Percentiles rank a stretch among this genome's conserved stretches.
phyloP scores from a whole-genome alignment of 2,329 filamentous ascomycete genomes.

The Clarireedia paspali region DNA sequence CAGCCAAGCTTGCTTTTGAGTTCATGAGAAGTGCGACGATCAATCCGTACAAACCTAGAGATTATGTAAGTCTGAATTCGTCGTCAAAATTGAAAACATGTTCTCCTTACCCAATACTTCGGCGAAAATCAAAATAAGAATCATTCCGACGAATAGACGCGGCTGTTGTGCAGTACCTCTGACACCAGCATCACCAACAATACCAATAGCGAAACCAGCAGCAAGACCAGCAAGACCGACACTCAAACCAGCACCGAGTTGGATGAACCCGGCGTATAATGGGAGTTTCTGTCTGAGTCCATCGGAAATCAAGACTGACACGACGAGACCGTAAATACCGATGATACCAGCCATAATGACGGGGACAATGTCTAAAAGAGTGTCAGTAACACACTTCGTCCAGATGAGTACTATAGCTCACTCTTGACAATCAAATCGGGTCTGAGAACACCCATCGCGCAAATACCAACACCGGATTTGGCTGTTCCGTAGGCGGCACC shows the following conservation, averaged over 20 bases:
- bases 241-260: constrained; percentile 74
- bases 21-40: constrained; percentile 99
- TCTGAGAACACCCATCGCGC: constrained; percentile 94
- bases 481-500: constrained; percentile 97
- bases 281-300: constrained; percentile 64
- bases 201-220: constrained; percentile 80
- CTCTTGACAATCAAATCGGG: constrained; percentile 99
- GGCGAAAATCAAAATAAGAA: constrained; percentile 77
- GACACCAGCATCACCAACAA: constrained; percentile 83
- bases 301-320: constrained; percentile 80
- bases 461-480: constrained; percentile 98
- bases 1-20: constrained; percentile 68
- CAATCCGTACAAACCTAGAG: constrained; percentile 88
- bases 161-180: constrained; percentile 69
- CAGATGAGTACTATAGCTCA: constrained; percentile 42
- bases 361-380: constrained; percentile 78
- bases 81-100: constrained; percentile 6
- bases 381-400: constrained; percentile 13
- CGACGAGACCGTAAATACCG: constrained; percentile 93
- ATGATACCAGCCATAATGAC: constrained; percentile 99
- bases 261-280: constrained; percentile 78
- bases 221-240: constrained; percentile 79
- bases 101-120: constrained; percentile 64
- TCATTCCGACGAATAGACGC: constrained; percentile 69
- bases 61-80: constrained; percentile 20